These are phyloP conservation scores for Fusarium praegraminearum DNA, from an alignment of 2,329 filamentous ascomycete species.

Conservation along the genomic window DNA sequence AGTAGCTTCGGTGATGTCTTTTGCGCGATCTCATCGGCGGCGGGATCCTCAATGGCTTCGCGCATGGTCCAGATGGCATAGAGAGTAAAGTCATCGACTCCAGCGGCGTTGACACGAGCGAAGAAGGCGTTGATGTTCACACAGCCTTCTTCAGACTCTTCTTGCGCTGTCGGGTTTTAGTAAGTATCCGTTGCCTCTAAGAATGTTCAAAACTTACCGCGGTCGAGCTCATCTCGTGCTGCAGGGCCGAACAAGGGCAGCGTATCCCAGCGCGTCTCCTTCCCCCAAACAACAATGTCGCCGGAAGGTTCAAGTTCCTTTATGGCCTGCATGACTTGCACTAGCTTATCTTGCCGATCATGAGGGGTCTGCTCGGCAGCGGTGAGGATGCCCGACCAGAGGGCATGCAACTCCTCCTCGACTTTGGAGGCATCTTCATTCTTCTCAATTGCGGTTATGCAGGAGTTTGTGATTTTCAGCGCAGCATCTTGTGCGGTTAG, in stretches of 20 bases:
- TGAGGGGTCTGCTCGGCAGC: slow-evolving; percentile 39
- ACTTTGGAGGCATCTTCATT: slow-evolving; percentile 17
- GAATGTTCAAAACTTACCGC: slow-evolving; percentile 6
- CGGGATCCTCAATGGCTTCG: slow-evolving; percentile 34
- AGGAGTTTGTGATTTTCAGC: slow-evolving; percentile 16
- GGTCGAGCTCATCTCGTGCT: slow-evolving; percentile 36
- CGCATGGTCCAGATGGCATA: slow-evolving; percentile 38
- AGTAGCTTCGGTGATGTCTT: neutral
- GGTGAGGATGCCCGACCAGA: slow-evolving; percentile 35
- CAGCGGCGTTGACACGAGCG: slow-evolving; percentile 27
- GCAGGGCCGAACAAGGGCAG: slow-evolving; percentile 36
- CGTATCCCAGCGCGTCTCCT: slow-evolving; percentile 32
- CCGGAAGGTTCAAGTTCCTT: slow-evolving; percentile 19
- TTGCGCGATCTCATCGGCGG: slow-evolving; percentile 5
- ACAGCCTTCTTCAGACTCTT: slow-evolving; percentile 10
- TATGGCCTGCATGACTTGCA: slow-evolving; percentile 38
- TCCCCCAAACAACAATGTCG: slow-evolving; percentile 32
- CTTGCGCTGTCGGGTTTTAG: slow-evolving; percentile 16
- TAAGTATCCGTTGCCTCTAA: fast-evolving
- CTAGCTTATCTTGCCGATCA: slow-evolving; percentile 40
- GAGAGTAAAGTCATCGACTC: slow-evolving; percentile 29
- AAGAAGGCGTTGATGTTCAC: slow-evolving; percentile 38
- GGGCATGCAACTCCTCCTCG: slow-evolving; percentile 22
- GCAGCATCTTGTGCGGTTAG: slow-evolving; percentile 29
- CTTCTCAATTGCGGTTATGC: slow-evolving; percentile 22